Percentiles rank a stretch among this genome's conserved stretches.
These are phyloP conservation scores for Pelargonium citronellum DNA, from an alignment of 441 rosid genomes.

Conservation along the genomic window DNA sequence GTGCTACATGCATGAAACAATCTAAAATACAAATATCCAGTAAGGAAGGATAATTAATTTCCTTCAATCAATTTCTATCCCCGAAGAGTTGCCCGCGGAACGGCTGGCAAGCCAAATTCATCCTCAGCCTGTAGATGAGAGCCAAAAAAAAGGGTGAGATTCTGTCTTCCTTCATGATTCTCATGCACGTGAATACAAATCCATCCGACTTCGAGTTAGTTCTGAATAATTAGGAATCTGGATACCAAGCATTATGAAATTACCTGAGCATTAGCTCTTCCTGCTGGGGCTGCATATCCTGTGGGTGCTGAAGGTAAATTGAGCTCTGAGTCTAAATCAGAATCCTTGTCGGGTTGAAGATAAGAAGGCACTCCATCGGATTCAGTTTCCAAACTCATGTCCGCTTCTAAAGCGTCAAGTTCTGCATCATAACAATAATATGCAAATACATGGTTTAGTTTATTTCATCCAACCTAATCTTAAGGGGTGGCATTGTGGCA, in stretches of 20 bases:
- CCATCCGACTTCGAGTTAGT: too few species aligned
- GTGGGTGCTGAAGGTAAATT: slow-evolving; percentile 77
- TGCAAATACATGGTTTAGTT: background rate
- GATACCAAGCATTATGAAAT: background rate
- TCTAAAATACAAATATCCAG: background rate
- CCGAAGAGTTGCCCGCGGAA: slow-evolving; percentile 75
- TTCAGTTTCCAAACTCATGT: slow-evolving; percentile 83
- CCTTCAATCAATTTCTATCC: slow-evolving; percentile 32
- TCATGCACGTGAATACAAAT: too few species aligned
- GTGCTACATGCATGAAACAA: background rate
- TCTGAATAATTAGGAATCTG: too few species aligned
- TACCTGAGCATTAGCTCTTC: slow-evolving; percentile 62
- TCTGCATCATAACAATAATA: slow-evolving; percentile 40
- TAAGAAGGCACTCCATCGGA: slow-evolving; percentile 80
- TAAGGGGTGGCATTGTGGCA: background rate
- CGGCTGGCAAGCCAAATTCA: slow-evolving; percentile 79
- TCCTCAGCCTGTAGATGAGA: slow-evolving; percentile 56
- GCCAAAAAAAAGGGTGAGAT: too few species aligned
- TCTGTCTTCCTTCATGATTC: too few species aligned
- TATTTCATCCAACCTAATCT: background rate
- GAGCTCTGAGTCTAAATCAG: slow-evolving; percentile 59
- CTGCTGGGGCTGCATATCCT: slow-evolving; percentile 44
- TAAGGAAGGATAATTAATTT: slow-evolving; percentile 18
- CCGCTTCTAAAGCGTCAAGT: slow-evolving; percentile 93
- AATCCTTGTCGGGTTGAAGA: slow-evolving; percentile 76